Conservation (phyloP, 2,329 filamentous ascomycete genomes). For the Aspergillus costaricaensis region DNA sequence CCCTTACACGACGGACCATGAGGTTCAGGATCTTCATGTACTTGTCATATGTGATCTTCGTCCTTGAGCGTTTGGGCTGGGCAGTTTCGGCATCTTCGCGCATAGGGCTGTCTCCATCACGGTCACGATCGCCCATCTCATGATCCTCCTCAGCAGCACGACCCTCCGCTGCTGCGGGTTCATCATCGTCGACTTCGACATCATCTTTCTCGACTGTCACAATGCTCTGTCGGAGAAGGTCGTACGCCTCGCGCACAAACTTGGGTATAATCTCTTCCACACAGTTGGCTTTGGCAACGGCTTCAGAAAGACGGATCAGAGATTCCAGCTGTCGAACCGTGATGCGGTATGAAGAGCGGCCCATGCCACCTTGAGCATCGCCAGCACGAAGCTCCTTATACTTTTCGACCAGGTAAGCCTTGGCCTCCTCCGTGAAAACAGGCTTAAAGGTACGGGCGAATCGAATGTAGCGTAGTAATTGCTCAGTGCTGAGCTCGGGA, state of each 20-base stretch:
- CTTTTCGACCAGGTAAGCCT: slow-evolving; percentile 78
- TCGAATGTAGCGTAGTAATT: slow-evolving; percentile 93
- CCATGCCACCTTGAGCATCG: slow-evolving; percentile 90
- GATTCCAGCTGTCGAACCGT: slow-evolving; percentile 95
- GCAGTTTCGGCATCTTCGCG: slow-evolving; percentile 54
- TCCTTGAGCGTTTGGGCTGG: slow-evolving; percentile 59
- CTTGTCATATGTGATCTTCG: slow-evolving; percentile 92
- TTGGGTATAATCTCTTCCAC: slow-evolving; percentile 81
- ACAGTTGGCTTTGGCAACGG: slow-evolving; percentile 98
- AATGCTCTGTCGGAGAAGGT: slow-evolving; percentile 88
- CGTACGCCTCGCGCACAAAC: slow-evolving; percentile 90
- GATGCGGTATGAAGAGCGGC: slow-evolving; percentile 94
- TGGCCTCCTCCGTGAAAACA: slow-evolving; percentile 85
- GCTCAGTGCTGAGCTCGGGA: slow-evolving; percentile 94
- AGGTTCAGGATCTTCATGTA: slow-evolving; percentile 88
- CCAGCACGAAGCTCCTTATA: slow-evolving; percentile 95
- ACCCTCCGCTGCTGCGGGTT: slow-evolving; percentile 53
- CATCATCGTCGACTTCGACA: slow-evolving; percentile 86
- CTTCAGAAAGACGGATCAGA: slow-evolving; percentile 92
- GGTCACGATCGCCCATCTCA: slow-evolving; percentile 51
- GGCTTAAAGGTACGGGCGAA: slow-evolving; percentile 95
- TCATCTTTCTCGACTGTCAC: slow-evolving; percentile 98
- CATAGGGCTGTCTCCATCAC: slow-evolving; percentile 56
- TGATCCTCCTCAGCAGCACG: slow-evolving; percentile 51
- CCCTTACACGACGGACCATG: slow-evolving; percentile 78